Base-by-base conservation (phyloP, 2,329 filamentous ascomycete genomes). In the Neophaeococcomyces mojaviensis region DNA sequence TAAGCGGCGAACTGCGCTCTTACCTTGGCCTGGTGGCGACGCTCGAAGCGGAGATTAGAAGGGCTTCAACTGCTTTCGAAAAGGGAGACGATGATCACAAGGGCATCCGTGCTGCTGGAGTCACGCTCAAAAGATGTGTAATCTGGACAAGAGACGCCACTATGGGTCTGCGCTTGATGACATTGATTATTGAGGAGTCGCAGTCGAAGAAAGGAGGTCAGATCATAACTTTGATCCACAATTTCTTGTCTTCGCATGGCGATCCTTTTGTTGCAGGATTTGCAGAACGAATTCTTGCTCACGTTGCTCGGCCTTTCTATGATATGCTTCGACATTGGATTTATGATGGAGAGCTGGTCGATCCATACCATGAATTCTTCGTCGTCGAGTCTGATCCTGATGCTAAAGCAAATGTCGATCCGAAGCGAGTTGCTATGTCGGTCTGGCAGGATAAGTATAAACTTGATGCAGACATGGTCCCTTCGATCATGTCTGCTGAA, bases 371-470 rank as follows among this genome's bases (percentile, higher is more conserved):
- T 46, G 92, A 98, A 60, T 98, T 98, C 66, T 97, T 98, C 58
- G 89, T 98, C 16, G 81, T 81, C 16, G 88, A 96, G 62, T 87
- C 90, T 56, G 78, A 82, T 43, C 74, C 78, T 56, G 56, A 68
- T 52, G 63, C 65, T 40, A 63, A 70, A 58, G 72, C 78, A 49
- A 69, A 73, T 48, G 59, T 65, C 22, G 69, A 73, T 55, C 69
- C 68, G 22, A 62, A 70, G 30, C 65, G 68, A 42, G 67, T 69
- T 37, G 85, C 86, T 13, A 89, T 84, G 31, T 96, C 89, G 55
- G 89, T 97, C 2, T 98, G 92, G 92, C 89, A 97, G 64, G 88
- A 95, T 65, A 97, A 97, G 63, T 98, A 95, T 67, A 85, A 87
- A 59, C 74, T 96, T 32, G 82, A 86, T 56, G 77, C 85, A 48